Conservation (phyloP, 176 grass and related monocot genomes). For the Carex pumila region DNA sequence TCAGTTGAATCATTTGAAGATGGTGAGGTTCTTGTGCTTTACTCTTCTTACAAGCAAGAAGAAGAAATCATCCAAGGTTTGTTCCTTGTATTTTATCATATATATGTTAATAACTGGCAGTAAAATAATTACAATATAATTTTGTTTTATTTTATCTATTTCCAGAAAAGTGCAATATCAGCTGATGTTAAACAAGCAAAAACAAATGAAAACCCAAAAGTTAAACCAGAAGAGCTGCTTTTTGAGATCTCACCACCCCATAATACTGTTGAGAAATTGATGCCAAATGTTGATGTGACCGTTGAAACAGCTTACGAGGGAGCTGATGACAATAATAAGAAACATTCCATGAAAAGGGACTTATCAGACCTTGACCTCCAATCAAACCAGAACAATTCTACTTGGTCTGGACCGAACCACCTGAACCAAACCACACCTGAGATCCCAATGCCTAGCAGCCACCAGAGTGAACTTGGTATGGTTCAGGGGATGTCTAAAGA, state of each 20-base stretch:
- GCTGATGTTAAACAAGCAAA: conserved; percentile 26
- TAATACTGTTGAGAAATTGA: not conserved
- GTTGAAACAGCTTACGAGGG: conserved; percentile 23
- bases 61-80: conserved; percentile 50
- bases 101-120: not conserved
- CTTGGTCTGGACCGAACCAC: not conserved
- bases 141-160: not conserved
- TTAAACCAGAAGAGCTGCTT: conserved; percentile 63
- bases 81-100: not conserved
- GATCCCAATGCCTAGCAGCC: not conserved
- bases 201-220: conserved; percentile 35
- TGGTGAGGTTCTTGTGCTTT: conserved; percentile 65
- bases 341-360: conserved; percentile 19
- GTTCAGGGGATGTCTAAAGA: not conserved
- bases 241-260: not conserved
- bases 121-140: not conserved
- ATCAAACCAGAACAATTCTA: not conserved
- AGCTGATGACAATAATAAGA: conserved; percentile 29
- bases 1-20: conserved; percentile 14
- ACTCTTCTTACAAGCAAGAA: conserved; percentile 39
- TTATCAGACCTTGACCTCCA: conserved; percentile 23
- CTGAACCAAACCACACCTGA: conserved; percentile 9
- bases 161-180: conserved; percentile 33
- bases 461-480: conserved; percentile 12
- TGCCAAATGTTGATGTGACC: not conserved